A percentile compares a stretch with the other conserved stretches of the same genome.
These are phyloP conservation scores for Elsinoe australis DNA, from an alignment of 2,329 filamentous ascomycete species.

Conservation along the genomic window DNA sequence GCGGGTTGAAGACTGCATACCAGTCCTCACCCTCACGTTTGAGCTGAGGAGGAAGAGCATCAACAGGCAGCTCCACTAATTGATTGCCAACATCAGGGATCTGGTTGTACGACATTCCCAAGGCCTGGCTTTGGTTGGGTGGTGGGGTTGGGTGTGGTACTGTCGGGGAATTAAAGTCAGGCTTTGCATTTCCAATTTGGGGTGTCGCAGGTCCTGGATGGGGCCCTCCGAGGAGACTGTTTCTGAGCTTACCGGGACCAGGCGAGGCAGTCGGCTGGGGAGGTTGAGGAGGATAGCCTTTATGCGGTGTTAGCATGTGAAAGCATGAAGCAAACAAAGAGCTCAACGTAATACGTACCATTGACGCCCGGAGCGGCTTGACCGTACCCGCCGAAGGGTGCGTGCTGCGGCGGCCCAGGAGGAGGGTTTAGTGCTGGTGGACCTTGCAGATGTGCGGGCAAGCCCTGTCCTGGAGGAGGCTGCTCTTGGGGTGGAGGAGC, in stretches of 20 bases:
- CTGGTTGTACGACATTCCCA: conserved; percentile 26
- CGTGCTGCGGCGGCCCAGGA: conserved; percentile 54
- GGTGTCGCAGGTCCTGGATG: conserved; percentile 67
- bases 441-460: conserved; percentile 60
- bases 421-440: conserved; percentile 57
- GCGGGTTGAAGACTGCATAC: conserved; percentile 95
- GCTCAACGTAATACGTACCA: conserved; percentile 50
- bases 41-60: conserved; percentile 72
- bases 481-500: conserved; percentile 58
- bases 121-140: conserved; percentile 32
- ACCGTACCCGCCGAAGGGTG: conserved; percentile 60
- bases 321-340: conserved; percentile 19
- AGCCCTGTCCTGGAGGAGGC: conserved; percentile 47
- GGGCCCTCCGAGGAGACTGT: conserved; percentile 46
- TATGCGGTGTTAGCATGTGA: conserved; percentile 16
- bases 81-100: conserved; percentile 49
- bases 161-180: conserved; percentile 84
- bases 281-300: conserved; percentile 72
- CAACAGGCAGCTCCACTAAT: conserved; percentile 78
- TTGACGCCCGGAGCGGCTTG: conserved; percentile 54
- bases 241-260: conserved; percentile 67
- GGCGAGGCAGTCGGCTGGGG: conserved; percentile 81
- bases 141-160: conserved; percentile 74
- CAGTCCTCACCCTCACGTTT: conserved; percentile 89
- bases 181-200: conserved; percentile 80